Base-by-base conservation (phyloP, 1,284 basidiomycete genomes). In the Irpex sp. region DNA sequence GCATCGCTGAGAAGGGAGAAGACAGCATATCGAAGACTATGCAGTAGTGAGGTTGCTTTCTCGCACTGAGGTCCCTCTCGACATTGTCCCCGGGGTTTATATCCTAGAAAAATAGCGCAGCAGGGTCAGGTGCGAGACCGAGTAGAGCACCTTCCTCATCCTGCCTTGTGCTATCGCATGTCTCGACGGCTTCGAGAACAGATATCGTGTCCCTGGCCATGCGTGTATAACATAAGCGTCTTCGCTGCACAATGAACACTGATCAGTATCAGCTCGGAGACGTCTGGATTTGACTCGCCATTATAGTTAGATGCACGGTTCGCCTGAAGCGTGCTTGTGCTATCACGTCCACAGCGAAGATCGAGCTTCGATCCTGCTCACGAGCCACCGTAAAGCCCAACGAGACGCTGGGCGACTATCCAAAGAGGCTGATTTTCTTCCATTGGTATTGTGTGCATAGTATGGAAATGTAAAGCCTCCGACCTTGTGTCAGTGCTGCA, bases 1-100 rank as follows among this genome's bases (percentile, higher is more conserved):
- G 8, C 6, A 65, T n/a, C 15, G 59, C 17, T 37, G 54, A 55
- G 31, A 62, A 57, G 37, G 40, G 58, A 55, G 47, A 26, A 40
- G 58, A 38, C 15, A 62, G 19, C 61, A 65, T 65, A 15, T 26
- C 54, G 51, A 4, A 4, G 9, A 19, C 17, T 52, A 19, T 11
- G 26, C 21, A 36, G 26, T 21, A 11, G 34, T 26, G 54, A 36
- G 9, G 6, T 11, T 56, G 54, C 4, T 5, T 56, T 26, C 54
- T 31, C 11, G 26, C 54, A 56, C 31, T 37, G 26, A 3, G 31
- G n/a, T 9, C 13, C 3, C 21, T 15, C 34, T 56, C 13, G n/a
- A 37, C 26, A 11, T 17, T 21, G 11, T 31, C 15, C 5, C n/a
- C n/a, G 40, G 40, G 40, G 13, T 47, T 47, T 47, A 47, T 47